phyloP scores from a whole-genome alignment of 2,329 filamentous ascomycete species.

The Fusarium setosum region DNA sequence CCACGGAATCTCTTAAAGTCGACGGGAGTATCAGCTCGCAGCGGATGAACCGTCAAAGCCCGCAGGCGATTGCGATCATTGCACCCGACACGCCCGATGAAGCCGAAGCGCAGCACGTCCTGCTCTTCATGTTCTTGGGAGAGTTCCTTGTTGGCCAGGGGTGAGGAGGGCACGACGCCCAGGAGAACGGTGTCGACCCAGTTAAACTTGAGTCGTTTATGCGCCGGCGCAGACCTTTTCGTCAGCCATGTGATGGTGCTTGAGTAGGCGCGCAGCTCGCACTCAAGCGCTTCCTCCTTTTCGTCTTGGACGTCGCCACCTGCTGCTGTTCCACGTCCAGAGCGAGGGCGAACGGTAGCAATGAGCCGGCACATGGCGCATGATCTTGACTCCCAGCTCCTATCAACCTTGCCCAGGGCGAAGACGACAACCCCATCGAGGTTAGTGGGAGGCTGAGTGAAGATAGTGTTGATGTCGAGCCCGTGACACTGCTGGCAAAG shows the following conservation, averaged over 20 bases:
- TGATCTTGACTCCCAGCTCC: neutral
- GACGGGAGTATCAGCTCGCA: too few relatives aligned
- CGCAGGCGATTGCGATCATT: neutral
- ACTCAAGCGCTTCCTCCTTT: too few relatives aligned
- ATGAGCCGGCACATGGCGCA: neutral
- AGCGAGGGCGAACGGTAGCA: neutral
- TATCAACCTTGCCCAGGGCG: neutral
- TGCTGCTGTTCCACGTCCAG: too few relatives aligned
- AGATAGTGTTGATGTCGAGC: neutral
- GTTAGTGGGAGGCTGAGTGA: neutral
- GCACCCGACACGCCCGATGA: neutral
- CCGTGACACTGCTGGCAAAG: neutral
- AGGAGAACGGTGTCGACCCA: neutral
- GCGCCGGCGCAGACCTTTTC: neutral
- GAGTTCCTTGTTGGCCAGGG: too few relatives aligned
- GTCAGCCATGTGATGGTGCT: neutral
- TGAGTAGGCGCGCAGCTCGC: neutral
- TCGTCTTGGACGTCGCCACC: too few relatives aligned
- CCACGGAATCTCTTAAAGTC: neutral
- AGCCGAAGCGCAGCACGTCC: neutral
- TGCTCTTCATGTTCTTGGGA: too few relatives aligned
- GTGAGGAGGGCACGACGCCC: neutral
- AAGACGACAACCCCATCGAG: too few relatives aligned
- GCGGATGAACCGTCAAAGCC: neutral
- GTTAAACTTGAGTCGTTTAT: neutral